Percentiles rank a stretch among this genome's conserved stretches.
Evolutionary conservation across 345 rosid genomes (phyloP).

Genomic region (Euphorbia lathyris): DNA sequence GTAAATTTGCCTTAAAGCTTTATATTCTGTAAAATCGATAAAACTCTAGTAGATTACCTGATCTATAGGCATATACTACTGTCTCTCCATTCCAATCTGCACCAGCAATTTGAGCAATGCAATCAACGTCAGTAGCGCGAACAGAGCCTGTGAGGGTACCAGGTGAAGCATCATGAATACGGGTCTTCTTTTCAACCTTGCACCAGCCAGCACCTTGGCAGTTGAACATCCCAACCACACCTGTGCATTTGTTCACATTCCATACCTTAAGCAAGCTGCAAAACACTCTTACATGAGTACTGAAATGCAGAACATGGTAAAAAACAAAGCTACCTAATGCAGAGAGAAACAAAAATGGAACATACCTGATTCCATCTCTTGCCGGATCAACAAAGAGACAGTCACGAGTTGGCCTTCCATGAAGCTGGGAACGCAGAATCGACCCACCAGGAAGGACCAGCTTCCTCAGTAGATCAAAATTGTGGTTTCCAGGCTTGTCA

Average conservation of each 20-base stretch:
- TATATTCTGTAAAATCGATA: not conserved
- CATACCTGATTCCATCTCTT: slow-evolving; percentile 73
- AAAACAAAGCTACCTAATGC: not conserved
- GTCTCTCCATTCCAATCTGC: slow-evolving; percentile 76
- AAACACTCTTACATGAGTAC: not conserved
- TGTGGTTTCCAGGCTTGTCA: slow-evolving; percentile 95
- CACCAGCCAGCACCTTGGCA: slow-evolving; percentile 99
- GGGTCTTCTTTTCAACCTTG: slow-evolving; percentile 69
- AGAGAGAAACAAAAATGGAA: not conserved
- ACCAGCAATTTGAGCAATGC: slow-evolving; percentile 63
- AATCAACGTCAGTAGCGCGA: slow-evolving; percentile 72
- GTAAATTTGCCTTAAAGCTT: too few relatives aligned
- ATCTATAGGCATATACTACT: slow-evolving; percentile 59
- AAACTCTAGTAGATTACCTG: slow-evolving; percentile 46
- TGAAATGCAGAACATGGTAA: not conserved
- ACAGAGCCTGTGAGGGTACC: slow-evolving; percentile 69
- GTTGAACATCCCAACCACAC: slow-evolving; percentile 90
- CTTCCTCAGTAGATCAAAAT: slow-evolving; percentile 74
- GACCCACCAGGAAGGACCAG: slow-evolving; percentile 96
- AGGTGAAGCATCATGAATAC: slow-evolving; percentile 80
- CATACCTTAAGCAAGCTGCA: slow-evolving; percentile 86
- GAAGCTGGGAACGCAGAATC: slow-evolving; percentile 76
- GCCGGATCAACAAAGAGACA: slow-evolving; percentile 89
- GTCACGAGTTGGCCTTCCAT: slow-evolving; percentile 91
- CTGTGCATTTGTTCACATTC: slow-evolving; percentile 80